Conservation (phyloP, 345 rosid species). For the Triadica sebifera region DNA sequence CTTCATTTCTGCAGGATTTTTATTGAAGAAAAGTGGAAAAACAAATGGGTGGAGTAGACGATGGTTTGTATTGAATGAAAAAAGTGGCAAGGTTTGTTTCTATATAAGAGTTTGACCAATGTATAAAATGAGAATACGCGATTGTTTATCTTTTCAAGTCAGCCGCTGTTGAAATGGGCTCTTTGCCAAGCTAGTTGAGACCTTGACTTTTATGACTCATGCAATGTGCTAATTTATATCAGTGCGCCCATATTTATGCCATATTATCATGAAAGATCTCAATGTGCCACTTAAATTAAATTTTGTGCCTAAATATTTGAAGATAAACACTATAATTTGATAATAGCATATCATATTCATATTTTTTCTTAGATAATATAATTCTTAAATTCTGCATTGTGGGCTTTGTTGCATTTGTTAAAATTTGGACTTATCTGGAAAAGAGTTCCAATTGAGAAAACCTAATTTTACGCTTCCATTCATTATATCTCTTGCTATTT, state of each 20-base stretch:
- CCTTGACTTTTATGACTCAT: neutral
- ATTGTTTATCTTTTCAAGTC: neutral
- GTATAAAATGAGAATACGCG: neutral
- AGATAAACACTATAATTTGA: neutral
- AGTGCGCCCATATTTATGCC: neutral
- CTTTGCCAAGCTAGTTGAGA: neutral
- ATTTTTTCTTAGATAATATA: neutral
- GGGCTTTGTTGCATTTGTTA: conserved; percentile 3
- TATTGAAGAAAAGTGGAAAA: conserved; percentile 91
- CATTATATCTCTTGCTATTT: neutral
- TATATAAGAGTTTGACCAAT: neutral
- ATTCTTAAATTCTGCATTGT: neutral
- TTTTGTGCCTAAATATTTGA: neutral
- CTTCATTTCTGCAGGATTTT: conserved; percentile 58
- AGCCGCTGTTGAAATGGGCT: neutral
- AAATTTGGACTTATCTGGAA: neutral
- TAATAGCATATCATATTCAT: neutral
- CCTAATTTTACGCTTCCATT: neutral
- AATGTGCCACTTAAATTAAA: neutral
- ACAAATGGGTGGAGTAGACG: conserved; percentile 87
- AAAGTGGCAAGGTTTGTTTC: conserved; percentile 84
- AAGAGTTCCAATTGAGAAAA: neutral
- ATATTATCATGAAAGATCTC: neutral
- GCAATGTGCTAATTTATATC: neutral
- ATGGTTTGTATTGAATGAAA: conserved; percentile 97